Percentiles rank a stretch among this genome's conserved stretches.
Conservation (phyloP, 768 basidiomycete genomes). For the Cyathus striatus region DNA sequence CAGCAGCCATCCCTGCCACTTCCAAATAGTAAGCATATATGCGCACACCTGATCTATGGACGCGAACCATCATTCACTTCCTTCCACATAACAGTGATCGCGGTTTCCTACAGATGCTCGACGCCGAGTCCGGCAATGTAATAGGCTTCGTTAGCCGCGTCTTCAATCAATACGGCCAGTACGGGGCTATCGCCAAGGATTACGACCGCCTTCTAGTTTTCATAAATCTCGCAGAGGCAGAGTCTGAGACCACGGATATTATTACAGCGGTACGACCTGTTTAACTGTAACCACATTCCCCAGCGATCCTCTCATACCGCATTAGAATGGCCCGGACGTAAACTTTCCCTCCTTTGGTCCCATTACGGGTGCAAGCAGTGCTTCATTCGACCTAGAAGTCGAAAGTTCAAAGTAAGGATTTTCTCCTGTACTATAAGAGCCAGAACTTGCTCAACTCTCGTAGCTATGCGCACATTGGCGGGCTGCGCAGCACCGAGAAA, state of each 20-base stretch:
- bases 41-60: background rate
- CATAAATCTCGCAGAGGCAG: conserved; percentile 4
- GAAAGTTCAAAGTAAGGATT: background rate
- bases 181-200: conserved; percentile 1
- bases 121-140: background rate
- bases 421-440: background rate
- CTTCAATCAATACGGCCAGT: conserved; percentile 8
- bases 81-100: background rate
- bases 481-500: background rate
- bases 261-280: conserved; percentile 6
- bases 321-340: conserved; percentile 10
- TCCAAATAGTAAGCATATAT: conserved; percentile 1
- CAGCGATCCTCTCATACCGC: no score
- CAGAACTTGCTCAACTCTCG: background rate
- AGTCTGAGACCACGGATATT: conserved; percentile 4
- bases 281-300: no score
- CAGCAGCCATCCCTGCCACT: background rate
- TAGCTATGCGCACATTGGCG: background rate
- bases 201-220: conserved; percentile 7
- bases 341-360: conserved; percentile 10
- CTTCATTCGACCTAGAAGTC: background rate
- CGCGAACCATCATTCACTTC: background rate
- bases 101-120: background rate
- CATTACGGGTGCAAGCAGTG: conserved; percentile 5
- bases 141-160: conserved; percentile 3